Conservation (phyloP, 441 rosid species). For the Metrosideros polymorpha region DNA sequence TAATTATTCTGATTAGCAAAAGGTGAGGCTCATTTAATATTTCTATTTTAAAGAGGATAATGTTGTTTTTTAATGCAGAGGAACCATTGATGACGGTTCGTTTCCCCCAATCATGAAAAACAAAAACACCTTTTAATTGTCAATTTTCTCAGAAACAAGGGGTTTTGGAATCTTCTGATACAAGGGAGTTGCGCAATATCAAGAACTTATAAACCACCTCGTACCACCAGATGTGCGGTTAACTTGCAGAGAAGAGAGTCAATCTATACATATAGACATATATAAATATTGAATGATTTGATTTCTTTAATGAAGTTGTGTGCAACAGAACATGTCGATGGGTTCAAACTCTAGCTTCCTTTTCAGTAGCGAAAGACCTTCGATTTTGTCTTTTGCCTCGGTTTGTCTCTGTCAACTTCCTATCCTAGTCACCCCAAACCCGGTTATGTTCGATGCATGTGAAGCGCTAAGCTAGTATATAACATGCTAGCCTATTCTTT, state of each 20-base stretch:
- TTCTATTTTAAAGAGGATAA: not conserved
- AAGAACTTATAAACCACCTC: not conserved
- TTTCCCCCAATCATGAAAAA: not conserved
- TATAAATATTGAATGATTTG: not conserved
- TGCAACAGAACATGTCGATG: not conserved
- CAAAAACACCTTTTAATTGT: not conserved
- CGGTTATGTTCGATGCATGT: not conserved
- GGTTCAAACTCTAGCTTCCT: not conserved
- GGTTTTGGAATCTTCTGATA: not conserved
- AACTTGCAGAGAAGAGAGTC: not conserved
- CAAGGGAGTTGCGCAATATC: not conserved
- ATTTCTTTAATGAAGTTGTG: not conserved
- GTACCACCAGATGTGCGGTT: not conserved
- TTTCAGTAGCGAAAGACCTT: too few species aligned
- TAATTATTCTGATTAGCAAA: not conserved
- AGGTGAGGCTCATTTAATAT: not conserved
- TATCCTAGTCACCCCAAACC: not conserved
- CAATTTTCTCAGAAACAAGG: not conserved
- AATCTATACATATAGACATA: not conserved
- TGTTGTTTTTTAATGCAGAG: not conserved
- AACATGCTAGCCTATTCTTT: not conserved
- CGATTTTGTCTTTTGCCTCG: not conserved
- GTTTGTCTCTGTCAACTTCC: not conserved
- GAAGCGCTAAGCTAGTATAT: not conserved
- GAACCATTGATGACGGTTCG: not conserved